Evolutionary conservation across 805 yeast genomes (phyloP).

Genomic region (Cyberlindnera bimundalis): DNA sequence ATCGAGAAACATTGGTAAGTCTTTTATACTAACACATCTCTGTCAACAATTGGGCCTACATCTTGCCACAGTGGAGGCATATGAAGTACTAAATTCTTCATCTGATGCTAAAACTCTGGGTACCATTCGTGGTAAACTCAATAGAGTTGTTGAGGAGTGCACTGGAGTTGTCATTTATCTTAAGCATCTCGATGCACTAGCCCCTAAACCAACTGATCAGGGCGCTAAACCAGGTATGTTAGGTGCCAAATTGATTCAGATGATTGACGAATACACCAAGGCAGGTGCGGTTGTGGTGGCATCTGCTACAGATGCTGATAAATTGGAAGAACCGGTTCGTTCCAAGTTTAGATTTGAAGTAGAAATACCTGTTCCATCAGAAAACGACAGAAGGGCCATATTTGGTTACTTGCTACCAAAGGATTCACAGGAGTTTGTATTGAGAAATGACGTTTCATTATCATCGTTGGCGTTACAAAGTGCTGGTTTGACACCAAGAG

Average conservation of each 20-base stretch:
- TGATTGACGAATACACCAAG: conserved; percentile 51
- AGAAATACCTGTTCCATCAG: conserved; percentile 72
- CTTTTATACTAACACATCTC: conserved; percentile 54
- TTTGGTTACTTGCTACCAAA: conserved; percentile 48
- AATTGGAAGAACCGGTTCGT: conserved; percentile 61
- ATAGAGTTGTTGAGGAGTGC: conserved; percentile 48
- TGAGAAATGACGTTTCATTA: conserved; percentile 50
- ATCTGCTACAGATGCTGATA: conserved; percentile 66
- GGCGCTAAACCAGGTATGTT: conserved; percentile 36
- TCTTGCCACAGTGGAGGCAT: conserved; percentile 65
- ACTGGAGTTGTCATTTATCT: conserved; percentile 51
- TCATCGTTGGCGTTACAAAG: conserved; percentile 72
- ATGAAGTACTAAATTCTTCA: conserved; percentile 61
- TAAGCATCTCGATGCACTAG: conserved; percentile 74
- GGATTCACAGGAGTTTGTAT: conserved; percentile 21
- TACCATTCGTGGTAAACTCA: conserved; percentile 69
- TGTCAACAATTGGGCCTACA: conserved; percentile 62
- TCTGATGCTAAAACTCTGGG: conserved; percentile 81
- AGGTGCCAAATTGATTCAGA: conserved; percentile 49
- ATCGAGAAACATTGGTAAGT: conserved; percentile 76
- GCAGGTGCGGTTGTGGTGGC: conserved; percentile 53
- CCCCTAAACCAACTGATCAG: conserved; percentile 55
- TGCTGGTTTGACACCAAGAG: conserved; percentile 89
- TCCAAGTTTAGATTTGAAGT: conserved; percentile 74
- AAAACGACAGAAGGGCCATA: conserved; percentile 64